A percentile compares a stretch with the other conserved stretches of the same genome.
These are phyloP conservation scores for Amanita polypyramis DNA, from an alignment of 768 basidiomycete species.

Conservation along the genomic window DNA sequence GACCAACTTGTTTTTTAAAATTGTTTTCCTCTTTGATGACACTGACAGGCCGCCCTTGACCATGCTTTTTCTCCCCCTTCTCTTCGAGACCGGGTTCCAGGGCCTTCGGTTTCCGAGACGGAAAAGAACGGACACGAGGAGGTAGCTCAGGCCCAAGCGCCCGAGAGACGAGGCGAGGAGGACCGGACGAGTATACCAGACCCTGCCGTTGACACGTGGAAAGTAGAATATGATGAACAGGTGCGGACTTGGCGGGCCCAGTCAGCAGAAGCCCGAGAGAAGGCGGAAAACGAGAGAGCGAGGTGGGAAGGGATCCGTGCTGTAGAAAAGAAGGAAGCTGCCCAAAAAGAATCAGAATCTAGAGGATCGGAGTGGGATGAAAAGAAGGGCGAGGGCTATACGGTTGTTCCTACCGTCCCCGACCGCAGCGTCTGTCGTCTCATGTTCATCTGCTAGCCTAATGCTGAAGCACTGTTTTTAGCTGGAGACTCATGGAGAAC, in stretches of 20 bases:
- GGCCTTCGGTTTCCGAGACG: not conserved
- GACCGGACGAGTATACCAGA: not conserved
- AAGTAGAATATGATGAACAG: constrained; percentile 58
- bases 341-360: constrained; percentile 24
- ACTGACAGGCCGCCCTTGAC: constrained; percentile 21
- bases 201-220: constrained; percentile 38
- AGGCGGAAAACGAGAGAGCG: constrained; percentile 63
- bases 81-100: constrained; percentile 11
- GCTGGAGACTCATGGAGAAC: not conserved
- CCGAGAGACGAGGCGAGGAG: not conserved
- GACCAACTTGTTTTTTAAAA: not conserved
- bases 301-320: constrained; percentile 62
- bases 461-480: not conserved
- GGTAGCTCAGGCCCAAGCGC: not conserved
- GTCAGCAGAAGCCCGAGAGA: constrained; percentile 61
- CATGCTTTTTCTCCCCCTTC: constrained; percentile 22
- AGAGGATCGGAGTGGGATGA: constrained; percentile 19
- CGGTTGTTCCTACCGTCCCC: not conserved
- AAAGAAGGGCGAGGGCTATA: constrained; percentile 4
- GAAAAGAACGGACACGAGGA: not conserved
- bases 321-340: constrained; percentile 35
- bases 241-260: constrained; percentile 62
- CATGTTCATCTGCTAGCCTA: not conserved
- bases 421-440: not conserved
- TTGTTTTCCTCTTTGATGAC: constrained; percentile 2